Evolutionary conservation across 192 early-diverging fungal genomes (phyloP), one percentile per base, ranked within the genome.

Genomic region (Gigaspora rosea): DNA sequence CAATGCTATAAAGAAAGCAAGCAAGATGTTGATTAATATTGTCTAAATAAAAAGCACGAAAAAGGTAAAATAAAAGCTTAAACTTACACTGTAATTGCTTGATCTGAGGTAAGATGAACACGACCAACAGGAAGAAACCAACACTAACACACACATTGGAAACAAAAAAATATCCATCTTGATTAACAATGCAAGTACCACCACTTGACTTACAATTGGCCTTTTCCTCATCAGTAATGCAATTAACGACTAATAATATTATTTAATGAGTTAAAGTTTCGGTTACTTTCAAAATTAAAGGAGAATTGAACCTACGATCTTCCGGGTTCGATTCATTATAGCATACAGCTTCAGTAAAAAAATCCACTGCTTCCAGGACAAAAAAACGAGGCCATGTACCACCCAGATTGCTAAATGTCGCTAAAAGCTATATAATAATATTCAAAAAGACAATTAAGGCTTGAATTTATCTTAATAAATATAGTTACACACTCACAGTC

Each of bases 361-460:
- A 90, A 80, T 98, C 97, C 15, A 98, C 95, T 0, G 95, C 89
- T 78, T 94, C 88, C 68, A 98, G 86, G 16, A 98, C 90, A 87
- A 98, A 96, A 84, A 91, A 97, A 33, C 92, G 89, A 0, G 96
- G 95, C 97, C 95, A 98, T 8, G 96, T 99, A 36, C 97, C 97
- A 58, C 96, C 97, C 81, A 99, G 93, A 82, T 99, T 99, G 78
- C 91, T 93, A 70, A 98, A 81, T 2, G 97, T 99, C 80, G 97
- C 97, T 51, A 98, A 85, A 69, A 95, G 86, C 77, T 89, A 77
- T n/a, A 51, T 27, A 27, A 27, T 27, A 68, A 73, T 15, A 66
- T 36, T 7, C 59, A 61, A 51, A 71, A 66, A 4, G 0, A n/a
- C 8, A 36, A 52, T 36, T 49, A 77, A 27, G 15, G 15, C 51